phyloP scores from a whole-genome alignment of 208 protist genomes.

The Trypanosoma scelopori region DNA sequence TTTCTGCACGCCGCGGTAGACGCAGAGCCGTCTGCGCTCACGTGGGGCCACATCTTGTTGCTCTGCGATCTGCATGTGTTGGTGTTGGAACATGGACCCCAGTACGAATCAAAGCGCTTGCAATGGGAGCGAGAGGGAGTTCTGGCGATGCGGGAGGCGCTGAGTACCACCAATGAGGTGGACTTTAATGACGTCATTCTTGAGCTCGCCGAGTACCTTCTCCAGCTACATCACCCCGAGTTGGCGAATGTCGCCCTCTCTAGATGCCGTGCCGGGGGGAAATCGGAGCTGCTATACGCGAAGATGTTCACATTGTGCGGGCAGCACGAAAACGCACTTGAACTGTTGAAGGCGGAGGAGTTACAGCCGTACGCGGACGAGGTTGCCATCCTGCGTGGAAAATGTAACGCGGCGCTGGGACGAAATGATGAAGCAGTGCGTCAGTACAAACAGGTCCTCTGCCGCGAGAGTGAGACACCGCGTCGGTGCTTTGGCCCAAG shows the following conservation, averaged over 20 bases:
- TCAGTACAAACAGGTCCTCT: constrained; percentile 64
- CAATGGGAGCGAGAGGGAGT: constrained; percentile 59
- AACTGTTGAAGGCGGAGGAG: constrained; percentile 33
- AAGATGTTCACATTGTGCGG: constrained; percentile 69
- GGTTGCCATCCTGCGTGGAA: constrained; percentile 57
- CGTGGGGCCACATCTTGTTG: constrained; percentile 69
- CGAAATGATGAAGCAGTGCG: constrained; percentile 44
- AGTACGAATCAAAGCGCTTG: constrained; percentile 36
- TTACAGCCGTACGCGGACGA: constrained; percentile 32
- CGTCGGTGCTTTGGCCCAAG: constrained; percentile 23
- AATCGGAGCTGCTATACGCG: constrained; percentile 76
- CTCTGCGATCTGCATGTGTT: constrained; percentile 64
- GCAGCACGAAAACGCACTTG: constrained; percentile 65
- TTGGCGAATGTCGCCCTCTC: constrained; percentile 75
- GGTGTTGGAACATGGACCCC: constrained; percentile 43
- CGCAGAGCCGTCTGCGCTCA: constrained; percentile 38
- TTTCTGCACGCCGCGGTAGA: constrained; percentile 85
- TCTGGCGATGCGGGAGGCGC: constrained; percentile 54
- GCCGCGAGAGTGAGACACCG: constrained; percentile 26
- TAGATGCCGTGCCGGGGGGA: constrained; percentile 38
- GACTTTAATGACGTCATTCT: constrained; percentile 30
- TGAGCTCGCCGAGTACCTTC: constrained; percentile 46
- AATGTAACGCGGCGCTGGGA: constrained; percentile 58
- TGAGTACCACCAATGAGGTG: constrained; percentile 23
- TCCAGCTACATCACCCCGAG: constrained; percentile 68